phyloP scores from a whole-genome alignment of 495 filamentous ascomycete genomes.

The Tuber borchii region DNA sequence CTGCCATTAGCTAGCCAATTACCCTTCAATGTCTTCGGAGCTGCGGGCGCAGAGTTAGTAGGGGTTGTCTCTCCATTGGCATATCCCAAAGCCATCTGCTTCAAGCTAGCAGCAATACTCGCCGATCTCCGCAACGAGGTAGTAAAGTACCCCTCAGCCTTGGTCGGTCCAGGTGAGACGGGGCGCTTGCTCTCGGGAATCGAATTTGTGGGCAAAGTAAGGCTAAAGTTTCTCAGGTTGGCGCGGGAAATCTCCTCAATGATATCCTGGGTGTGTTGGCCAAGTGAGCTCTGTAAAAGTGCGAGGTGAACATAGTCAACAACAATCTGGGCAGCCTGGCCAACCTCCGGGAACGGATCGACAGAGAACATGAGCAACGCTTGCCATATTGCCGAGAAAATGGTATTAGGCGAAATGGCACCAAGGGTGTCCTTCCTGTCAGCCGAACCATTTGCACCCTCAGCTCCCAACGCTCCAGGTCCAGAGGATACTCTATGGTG shows the following conservation, averaged over 20 bases:
- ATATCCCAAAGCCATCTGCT: slow-evolving; percentile 57
- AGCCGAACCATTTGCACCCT: slow-evolving; percentile 17
- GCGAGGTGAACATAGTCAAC: slow-evolving; percentile 76
- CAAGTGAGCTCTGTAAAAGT: slow-evolving; percentile 70
- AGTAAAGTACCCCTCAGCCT: slow-evolving; percentile 60
- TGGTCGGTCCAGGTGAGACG: slow-evolving; percentile 52
- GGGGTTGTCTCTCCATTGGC: slow-evolving; percentile 46
- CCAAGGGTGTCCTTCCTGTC: slow-evolving; percentile 33
- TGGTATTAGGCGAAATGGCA: slow-evolving; percentile 71
- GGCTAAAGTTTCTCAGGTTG: slow-evolving; percentile 34
- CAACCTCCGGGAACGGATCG: slow-evolving; percentile 90
- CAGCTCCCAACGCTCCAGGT: slow-evolving; percentile 29
- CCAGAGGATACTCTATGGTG: slow-evolving; percentile 32
- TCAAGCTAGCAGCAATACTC: slow-evolving; percentile 66
- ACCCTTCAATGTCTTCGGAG: slow-evolving; percentile 43
- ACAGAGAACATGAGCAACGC: slow-evolving; percentile 83
- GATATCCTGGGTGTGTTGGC: slow-evolving; percentile 58
- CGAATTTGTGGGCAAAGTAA: slow-evolving; percentile 45
- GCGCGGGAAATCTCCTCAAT: slow-evolving; percentile 68
- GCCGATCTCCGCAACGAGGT: slow-evolving; percentile 60
- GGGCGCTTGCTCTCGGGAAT: slow-evolving; percentile 48
- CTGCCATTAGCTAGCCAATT: slow-evolving; percentile 24
- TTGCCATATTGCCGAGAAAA: slow-evolving; percentile 90
- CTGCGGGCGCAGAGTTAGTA: slow-evolving; percentile 46
- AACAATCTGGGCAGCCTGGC: slow-evolving; percentile 69